These are phyloP conservation scores for Skeletonema tropicum DNA, from an alignment of 108 stramenopile species.

Conservation along the genomic window DNA sequence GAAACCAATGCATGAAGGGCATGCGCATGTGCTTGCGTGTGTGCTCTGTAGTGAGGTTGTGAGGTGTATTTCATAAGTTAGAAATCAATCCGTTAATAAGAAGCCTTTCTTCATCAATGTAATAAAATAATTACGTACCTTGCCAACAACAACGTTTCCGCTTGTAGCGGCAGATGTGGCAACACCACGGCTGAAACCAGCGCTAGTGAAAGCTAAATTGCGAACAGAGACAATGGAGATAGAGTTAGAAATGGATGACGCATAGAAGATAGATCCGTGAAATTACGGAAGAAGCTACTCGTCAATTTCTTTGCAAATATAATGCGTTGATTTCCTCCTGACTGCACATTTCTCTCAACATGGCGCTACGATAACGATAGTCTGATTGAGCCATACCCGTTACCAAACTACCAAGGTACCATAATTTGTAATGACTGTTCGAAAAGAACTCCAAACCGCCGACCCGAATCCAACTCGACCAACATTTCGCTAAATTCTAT, in stretches of 20 bases:
- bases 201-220: constrained; percentile 36
- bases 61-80: background rate
- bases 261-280: background rate
- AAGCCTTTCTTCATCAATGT: background rate
- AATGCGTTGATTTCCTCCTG: background rate
- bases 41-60: background rate
- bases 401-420: background rate
- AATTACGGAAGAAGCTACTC: background rate
- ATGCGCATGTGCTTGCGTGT: constrained; percentile 24
- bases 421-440: background rate
- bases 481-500: background rate
- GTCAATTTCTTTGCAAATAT: constrained; percentile 2
- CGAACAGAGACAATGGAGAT: background rate
- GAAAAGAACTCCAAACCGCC: background rate
- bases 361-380: too few species aligned
- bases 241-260: background rate
- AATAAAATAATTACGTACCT: background rate
- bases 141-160: constrained; percentile 9
- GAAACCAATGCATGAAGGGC: constrained; percentile 19
- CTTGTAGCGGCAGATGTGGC: constrained; percentile 23
- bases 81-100: background rate
- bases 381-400: too few species aligned
- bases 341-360: too few species aligned
- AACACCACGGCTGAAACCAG: constrained; percentile 31
- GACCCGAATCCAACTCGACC: background rate